Conservation (phyloP, 1,284 basidiomycete genomes). For the Moesziomyces aphidis region DNA sequence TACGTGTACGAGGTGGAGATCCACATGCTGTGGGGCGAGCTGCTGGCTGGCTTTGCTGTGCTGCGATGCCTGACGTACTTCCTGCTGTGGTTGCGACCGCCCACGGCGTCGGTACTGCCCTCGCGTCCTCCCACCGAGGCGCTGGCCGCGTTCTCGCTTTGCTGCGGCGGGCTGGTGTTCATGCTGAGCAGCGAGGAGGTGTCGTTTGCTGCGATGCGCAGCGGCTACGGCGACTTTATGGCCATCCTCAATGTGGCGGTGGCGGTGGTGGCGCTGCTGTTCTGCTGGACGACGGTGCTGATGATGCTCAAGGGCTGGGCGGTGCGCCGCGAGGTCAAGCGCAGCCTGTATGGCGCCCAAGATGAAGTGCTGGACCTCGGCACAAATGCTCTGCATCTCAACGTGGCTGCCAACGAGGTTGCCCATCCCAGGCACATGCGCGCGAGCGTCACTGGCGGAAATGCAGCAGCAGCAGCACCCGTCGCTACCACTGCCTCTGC, state of each 20-base stretch:
- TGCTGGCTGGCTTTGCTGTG: conserved; percentile 84
- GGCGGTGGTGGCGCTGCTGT: conserved; percentile 58
- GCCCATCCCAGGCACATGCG: conserved; percentile 30
- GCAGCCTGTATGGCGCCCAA: conserved; percentile 3
- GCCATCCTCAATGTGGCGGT: conserved; percentile 62
- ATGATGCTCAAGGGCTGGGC: conserved; percentile 64
- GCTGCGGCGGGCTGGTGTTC: conserved; percentile 89
- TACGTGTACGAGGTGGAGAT: conserved; percentile 86
- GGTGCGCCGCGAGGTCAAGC: conserved; percentile 39
- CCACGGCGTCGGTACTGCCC: conserved; percentile 74
- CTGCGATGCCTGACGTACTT: conserved; percentile 89
- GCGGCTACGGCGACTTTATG: conserved; percentile 82
- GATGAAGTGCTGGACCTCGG: neutral
- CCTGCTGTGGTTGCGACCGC: conserved; percentile 84
- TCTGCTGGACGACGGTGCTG: conserved; percentile 56
- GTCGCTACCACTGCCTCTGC: neutral
- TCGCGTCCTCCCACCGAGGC: conserved; percentile 95
- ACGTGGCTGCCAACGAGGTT: conserved; percentile 9
- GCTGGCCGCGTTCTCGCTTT: conserved; percentile 85
- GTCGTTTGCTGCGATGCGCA: conserved; percentile 89
- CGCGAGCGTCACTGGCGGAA: conserved; percentile 11
- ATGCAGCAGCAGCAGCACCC: neutral
- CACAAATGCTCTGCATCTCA: conserved; percentile 13
- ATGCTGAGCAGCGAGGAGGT: conserved; percentile 92
- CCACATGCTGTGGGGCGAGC: conserved; percentile 89